Base-by-base conservation (phyloP, 2,329 filamentous ascomycete genomes). In the Falciphora oryzae region DNA sequence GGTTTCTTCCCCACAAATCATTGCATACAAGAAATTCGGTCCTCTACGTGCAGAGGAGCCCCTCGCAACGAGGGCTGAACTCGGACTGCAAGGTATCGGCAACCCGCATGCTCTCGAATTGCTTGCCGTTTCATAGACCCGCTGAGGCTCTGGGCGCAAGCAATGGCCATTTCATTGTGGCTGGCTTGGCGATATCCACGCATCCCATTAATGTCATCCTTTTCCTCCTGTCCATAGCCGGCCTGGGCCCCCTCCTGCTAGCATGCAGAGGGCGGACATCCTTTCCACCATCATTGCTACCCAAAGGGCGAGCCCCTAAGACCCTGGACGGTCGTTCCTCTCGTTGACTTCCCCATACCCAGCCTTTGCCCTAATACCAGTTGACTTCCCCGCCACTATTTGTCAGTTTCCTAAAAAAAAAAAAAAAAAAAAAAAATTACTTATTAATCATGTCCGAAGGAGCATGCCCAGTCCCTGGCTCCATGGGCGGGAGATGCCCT, bases 381-480 rank as follows among this genome's bases (percentile, higher is more conserved):
- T n/a, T 53, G 6, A 6, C 44, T 53, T 22, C n/a, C 2, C 22
- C 10, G 11, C 0, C 44, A 10, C 5, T 10, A 16, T 50, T 16
- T 58, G 4, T 28, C 32, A 35, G 11, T 11, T 13, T 38, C 14
- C 13, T 16, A 38, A 16, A n/a, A n/a, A n/a, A n/a, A n/a, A n/a
- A n/a, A n/a, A n/a, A n/a, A n/a, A n/a, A n/a, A n/a, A n/a, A n/a
- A n/a, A n/a, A n/a, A 25, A 31, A 32, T 60, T 62, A 29, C 22
- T 62, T 25, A 6, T 29, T 62, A 56, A 68, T 62, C 4, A 71
- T 70, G 68, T 70, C 68, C 8, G 67, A 68, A 61, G n/a, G 60
- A 62, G 71, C 71, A 14, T 75, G 73, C 44, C 72, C 72, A n/a
- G 69, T 73, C 16, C 73, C 72, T 25, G 71, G 70, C 38, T 69